A percentile compares a stretch with the other conserved stretches of the same genome.
phyloP scores from a whole-genome alignment of 179 eudicot species.

The Beta lomatogona region DNA sequence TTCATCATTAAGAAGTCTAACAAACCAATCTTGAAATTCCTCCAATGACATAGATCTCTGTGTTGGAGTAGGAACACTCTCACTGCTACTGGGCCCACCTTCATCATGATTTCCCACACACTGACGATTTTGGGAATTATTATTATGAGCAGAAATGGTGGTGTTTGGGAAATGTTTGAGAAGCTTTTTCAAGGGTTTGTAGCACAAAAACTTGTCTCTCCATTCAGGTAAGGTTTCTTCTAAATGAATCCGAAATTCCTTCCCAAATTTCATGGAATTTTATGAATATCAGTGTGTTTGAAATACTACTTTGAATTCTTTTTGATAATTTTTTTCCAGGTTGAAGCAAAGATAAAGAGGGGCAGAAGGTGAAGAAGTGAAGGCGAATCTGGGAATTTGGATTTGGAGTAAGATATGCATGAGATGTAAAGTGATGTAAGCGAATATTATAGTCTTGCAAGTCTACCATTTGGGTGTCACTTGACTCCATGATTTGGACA shows the following conservation, averaged over 20 bases:
- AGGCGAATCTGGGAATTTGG: too few species aligned
- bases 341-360: too few species aligned
- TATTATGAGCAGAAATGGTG: not conserved
- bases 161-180: constrained; percentile 54
- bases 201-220: constrained; percentile 82
- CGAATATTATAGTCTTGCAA: too few species aligned
- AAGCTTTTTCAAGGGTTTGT: constrained; percentile 82
- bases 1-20: constrained; percentile 66
- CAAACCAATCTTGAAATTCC: constrained; percentile 78
- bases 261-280: constrained; percentile 77
- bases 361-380: too few species aligned
- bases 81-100: constrained; percentile 21
- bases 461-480: too few species aligned
- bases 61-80: not conserved
- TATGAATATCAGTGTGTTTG: too few species aligned
- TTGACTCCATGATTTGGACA: too few species aligned
- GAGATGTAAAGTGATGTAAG: too few species aligned
- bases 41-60: constrained; percentile 34
- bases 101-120: not conserved
- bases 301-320: too few species aligned
- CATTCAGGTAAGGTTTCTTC: constrained; percentile 90
- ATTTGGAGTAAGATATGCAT: too few species aligned
- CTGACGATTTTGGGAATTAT: constrained; percentile 1
- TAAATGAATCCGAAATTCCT: constrained; percentile 68
- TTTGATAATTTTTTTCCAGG: too few species aligned